Base-by-base conservation (phyloP, 352 stramenopile genomes). In the Globisporangium megalacanthum region DNA sequence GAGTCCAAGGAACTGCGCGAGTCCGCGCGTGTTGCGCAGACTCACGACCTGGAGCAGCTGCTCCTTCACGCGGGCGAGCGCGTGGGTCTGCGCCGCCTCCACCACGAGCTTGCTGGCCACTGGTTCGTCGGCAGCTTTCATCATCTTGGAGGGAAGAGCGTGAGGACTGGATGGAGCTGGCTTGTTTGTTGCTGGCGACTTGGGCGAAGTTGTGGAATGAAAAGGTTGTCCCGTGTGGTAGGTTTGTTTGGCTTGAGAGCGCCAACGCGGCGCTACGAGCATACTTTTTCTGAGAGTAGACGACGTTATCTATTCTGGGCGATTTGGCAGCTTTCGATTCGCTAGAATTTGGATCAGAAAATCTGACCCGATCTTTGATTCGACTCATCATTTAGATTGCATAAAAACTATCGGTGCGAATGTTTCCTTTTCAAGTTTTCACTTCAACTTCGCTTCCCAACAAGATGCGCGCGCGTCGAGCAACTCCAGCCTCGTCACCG, bases 1-100 rank as follows among this genome's bases (percentile, higher is more conserved):
- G 35, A 94, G 73, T 2, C 84, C 84, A 46, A 94, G 89, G 72
- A 94, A 94, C 33, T 85, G 69, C 41, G 77, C 69, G 60, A 94
- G 63, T n/a, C 84, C 84, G 51, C 84, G 82, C 53, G 92, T 74
- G 62, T 94, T 94, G 42, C 71, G 72, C 33, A 92, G 64, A 50
- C 88, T 82, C 48, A 89, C 62, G 33, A 86, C 64, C 65, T 89
- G 73, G 22, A 73, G 44, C 20, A 94, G 49, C 61, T 89, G 71
- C 45, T 86, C 83, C 66, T 82, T 82, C 47, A 88, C 44, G 55
- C 83, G 79, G 54, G 79, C 68, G 55, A 94, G 52, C 59, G 69
- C 74, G 64, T 87, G 72, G 59, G 75, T 68, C 39, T 74, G 78
- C 54, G 86, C 41, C 14, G 41, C 71, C 57, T 89, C 79, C 6